Evolutionary conservation across 345 rosid species (phyloP), one percentile per base, ranked within the genome.

Genomic region (Camelina sativa): DNA sequence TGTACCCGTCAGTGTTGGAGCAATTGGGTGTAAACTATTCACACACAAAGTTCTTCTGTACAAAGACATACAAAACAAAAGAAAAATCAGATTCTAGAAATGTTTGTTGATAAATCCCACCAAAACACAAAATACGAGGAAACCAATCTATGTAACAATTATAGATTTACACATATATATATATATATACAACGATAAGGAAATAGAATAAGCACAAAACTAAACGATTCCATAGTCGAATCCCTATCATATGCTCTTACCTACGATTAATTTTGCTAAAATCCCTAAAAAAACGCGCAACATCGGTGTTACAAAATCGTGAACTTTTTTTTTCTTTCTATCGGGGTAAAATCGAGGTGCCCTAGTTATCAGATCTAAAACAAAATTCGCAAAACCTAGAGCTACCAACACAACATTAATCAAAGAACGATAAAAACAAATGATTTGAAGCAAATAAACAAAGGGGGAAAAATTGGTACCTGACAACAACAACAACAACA

Each of bases 1-100:
- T 59, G 73, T 19, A 25, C 53, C 62, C 50, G 68, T 46, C 59
- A 68, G 32, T 41, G 43, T 54, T 66, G 70, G 43, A 66, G 37
- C 11, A 62, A 63, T 62, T 62, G 60, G 44, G 53, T 34, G 40
- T 38, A 38, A 38, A 38, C 41, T 2, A 38, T 4, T 12, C 38
- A 34, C 11, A 38, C 30, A 28, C 22, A 20, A 30, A 35, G 19
- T 40, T 34, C 6, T 62, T 40, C 75, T 63, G 58, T 6, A 28
- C 0, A 44, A 7, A 43, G 40, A 53, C 6, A 61, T 62, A 0
- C 11, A 53, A 69, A 8, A 17, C 17, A 17, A 8, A 6, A 41
- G 2, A 57, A 41, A 3, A 50, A 7, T 75, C 19, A 76, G 63
- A 68, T 51, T 38, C 13, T 3, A 58, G 59, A 7, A 19, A 44